Evolutionary conservation across 2,329 filamentous ascomycete species (phyloP).

Genomic region (Aspergillus pseudoviridinutans): DNA sequence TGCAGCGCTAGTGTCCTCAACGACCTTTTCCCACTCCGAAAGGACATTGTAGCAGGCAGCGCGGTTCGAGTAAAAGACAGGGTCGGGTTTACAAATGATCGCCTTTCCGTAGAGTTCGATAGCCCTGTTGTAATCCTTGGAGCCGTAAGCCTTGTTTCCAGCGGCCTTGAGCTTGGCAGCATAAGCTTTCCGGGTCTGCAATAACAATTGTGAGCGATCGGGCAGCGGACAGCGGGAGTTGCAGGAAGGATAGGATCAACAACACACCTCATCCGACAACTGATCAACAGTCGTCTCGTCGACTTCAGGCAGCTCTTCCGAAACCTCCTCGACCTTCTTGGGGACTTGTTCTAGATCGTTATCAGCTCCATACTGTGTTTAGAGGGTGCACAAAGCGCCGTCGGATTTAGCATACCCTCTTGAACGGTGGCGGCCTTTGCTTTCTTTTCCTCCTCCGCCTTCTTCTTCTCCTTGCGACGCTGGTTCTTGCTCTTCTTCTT

Average conservation of each 20-base stretch:
- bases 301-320: constrained; percentile 67
- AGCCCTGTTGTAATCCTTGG: constrained; percentile 88
- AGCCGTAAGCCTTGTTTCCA: constrained; percentile 93
- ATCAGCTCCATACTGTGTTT: constrained; percentile 18
- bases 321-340: constrained; percentile 45
- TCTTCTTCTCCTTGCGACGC: constrained; percentile 67
- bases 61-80: constrained; percentile 98
- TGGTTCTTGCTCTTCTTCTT: constrained; percentile 86
- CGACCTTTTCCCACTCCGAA: constrained; percentile 89
- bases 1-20: constrained; percentile 93
- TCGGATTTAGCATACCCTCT: constrained; percentile 30
- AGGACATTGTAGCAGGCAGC: constrained; percentile 96
- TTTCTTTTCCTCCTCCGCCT: constrained; percentile 51
- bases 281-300: constrained; percentile 46
- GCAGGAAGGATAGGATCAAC: background rate
- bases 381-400: constrained; percentile 31
- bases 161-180: constrained; percentile 89
- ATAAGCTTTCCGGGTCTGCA: constrained; percentile 74
- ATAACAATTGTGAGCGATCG: constrained; percentile 8
- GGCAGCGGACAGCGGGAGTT: background rate
- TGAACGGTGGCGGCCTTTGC: constrained; percentile 45
- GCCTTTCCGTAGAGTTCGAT: constrained; percentile 95
- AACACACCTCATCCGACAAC: constrained; percentile 45
- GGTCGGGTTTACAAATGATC: constrained; percentile 93
- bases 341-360: constrained; percentile 38